These are phyloP conservation scores for Brasilioporus rufonigricans DNA, from an alignment of 768 basidiomycete species.

Conservation along the genomic window DNA sequence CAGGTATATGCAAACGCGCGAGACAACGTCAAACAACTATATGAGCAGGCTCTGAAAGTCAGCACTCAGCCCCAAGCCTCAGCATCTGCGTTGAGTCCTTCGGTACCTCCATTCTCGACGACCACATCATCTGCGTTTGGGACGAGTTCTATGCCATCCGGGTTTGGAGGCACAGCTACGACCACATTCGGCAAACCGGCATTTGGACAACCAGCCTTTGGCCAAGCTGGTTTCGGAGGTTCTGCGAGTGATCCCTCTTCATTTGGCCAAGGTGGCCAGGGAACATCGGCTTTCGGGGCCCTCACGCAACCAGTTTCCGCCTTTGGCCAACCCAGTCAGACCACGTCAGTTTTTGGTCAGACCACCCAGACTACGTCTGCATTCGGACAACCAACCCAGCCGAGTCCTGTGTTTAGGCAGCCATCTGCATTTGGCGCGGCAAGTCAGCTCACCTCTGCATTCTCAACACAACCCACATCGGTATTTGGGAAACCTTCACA, in stretches of 20 bases:
- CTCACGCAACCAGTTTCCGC: slow-evolving; percentile 31
- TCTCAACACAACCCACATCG: slow-evolving; percentile 28
- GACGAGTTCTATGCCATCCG: slow-evolving; percentile 25
- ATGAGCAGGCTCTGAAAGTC: slow-evolving; percentile 50
- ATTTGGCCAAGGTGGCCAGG: slow-evolving; percentile 28
- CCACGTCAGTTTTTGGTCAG: slow-evolving; percentile 38
- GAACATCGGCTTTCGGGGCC: slow-evolving; percentile 37
- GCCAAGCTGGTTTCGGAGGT: slow-evolving; percentile 31
- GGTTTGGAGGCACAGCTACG: slow-evolving; percentile 32
- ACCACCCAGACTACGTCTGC: slow-evolving; percentile 24
- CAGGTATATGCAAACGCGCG: slow-evolving; percentile 47
- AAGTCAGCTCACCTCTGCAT: slow-evolving; percentile 28
- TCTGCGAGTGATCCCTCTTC: slow-evolving; percentile 14
- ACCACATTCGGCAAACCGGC: slow-evolving; percentile 26
- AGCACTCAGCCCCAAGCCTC: slow-evolving; percentile 27
- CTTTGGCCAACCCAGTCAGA: slow-evolving; percentile 39
- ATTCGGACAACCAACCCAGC: slow-evolving; percentile 34
- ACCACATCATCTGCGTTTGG: slow-evolving; percentile 41
- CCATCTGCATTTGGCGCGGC: slow-evolving; percentile 35
- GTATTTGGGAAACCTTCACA: slow-evolving; percentile 36
- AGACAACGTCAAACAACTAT: slow-evolving; percentile 46
- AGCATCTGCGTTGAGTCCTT: slow-evolving; percentile 6
- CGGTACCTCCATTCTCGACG: slow-evolving; percentile 23
- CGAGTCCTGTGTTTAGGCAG: slow-evolving; percentile 37
- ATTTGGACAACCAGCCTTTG: slow-evolving; percentile 42